Percentiles rank a stretch among this genome's conserved stretches.
These are phyloP conservation scores for Trichoderma gamsii DNA, from an alignment of 495 filamentous ascomycete species.

Conservation along the genomic window DNA sequence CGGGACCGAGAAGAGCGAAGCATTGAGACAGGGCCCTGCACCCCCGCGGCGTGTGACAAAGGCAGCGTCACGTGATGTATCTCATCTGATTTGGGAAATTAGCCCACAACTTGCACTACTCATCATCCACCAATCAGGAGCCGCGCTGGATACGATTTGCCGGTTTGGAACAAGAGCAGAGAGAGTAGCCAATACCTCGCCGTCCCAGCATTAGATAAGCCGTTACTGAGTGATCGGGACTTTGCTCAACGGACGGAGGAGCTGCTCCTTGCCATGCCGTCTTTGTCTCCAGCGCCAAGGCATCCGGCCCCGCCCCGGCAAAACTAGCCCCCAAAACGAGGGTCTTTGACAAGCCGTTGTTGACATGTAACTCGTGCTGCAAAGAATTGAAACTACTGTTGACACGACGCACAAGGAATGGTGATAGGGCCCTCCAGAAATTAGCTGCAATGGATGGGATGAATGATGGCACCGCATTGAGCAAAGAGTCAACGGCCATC, in stretches of 20 bases:
- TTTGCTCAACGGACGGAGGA: not conserved
- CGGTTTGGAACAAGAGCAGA: not conserved
- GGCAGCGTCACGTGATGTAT: not conserved
- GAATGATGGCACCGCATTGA: slow-evolving; percentile 12
- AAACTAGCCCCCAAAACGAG: slow-evolving; percentile 9
- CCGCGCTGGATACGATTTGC: not conserved
- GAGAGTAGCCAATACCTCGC: not conserved
- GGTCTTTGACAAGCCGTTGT: not conserved
- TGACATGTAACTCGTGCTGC: not conserved
- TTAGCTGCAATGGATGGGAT: not conserved
- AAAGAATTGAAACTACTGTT: not conserved
- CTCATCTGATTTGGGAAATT: not conserved
- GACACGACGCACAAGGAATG: not conserved
- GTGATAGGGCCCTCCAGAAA: not conserved
- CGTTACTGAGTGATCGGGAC: not conserved
- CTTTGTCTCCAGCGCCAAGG: not conserved
- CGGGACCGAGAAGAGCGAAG: not conserved
- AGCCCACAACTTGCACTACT: not conserved
- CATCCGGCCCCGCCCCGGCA: not conserved
- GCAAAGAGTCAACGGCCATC: not conserved
- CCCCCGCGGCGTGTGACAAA: not conserved
- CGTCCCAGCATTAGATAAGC: not conserved
- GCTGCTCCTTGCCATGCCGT: not conserved
- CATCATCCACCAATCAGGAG: not conserved
- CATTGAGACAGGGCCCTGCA: not conserved